Percentiles rank a stretch among this genome's conserved stretches.
Conservation (phyloP, 2,329 filamentous ascomycete genomes). For the Beauveria bassiana region DNA sequence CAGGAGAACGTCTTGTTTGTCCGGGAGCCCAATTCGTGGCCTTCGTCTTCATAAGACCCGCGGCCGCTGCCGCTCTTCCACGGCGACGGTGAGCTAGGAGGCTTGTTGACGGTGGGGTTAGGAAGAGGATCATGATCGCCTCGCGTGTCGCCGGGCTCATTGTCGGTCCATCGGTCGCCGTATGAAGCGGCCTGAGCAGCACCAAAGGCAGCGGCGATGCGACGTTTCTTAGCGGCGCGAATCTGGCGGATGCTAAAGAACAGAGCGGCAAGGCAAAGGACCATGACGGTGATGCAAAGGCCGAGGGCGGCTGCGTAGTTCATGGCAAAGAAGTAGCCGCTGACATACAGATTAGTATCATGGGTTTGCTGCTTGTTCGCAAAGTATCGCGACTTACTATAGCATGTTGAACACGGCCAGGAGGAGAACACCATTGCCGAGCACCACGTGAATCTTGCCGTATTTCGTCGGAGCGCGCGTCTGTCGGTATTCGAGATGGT, state of each 20-base stretch:
- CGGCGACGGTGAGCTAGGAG: conserved; percentile 15
- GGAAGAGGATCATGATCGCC: conserved; percentile 12
- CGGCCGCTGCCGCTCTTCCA: conserved; percentile 19
- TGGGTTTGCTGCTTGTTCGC: not conserved
- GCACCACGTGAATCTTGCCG: conserved; percentile 47
- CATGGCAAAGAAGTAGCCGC: conserved; percentile 50
- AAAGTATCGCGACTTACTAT: conserved; percentile 32
- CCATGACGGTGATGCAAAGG: conserved; percentile 29
- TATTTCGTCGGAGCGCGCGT: conserved; percentile 42
- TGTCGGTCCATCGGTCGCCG: conserved; percentile 10
- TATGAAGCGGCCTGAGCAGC: conserved; percentile 8
- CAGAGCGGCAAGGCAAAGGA: conserved; percentile 34
- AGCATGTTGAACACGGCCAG: conserved; percentile 50
- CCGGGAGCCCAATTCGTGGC: conserved; percentile 21
- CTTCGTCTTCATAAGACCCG: conserved; percentile 24
- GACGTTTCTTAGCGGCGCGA: conserved; percentile 20
- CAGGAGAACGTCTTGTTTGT: not conserved
- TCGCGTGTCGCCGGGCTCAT: conserved; percentile 1
- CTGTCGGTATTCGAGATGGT: conserved; percentile 46
- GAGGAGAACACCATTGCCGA: conserved; percentile 46
- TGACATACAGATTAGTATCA: conserved; percentile 17
- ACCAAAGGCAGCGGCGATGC: conserved; percentile 11
- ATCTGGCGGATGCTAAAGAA: conserved; percentile 25
- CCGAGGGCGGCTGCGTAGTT: conserved; percentile 29
- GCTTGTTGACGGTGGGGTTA: not conserved